Conservation (phyloP, 2,329 filamentous ascomycete species). For the Pestalotiopsis sp. region DNA sequence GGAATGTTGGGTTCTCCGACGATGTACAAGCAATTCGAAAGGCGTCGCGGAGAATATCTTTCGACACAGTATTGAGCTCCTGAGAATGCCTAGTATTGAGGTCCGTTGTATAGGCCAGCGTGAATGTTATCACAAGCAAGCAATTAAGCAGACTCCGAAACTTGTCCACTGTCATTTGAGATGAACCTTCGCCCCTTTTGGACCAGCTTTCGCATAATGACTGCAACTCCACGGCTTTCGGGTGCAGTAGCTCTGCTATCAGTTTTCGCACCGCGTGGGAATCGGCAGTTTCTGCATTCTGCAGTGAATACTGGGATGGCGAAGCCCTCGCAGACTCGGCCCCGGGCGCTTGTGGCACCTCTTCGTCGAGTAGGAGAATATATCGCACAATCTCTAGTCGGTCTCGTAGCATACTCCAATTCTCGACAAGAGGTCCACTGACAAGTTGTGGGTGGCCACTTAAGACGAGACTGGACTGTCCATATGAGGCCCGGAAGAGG, state of each 20-base stretch:
- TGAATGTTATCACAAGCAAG: constrained; percentile 45
- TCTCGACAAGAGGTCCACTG: constrained; percentile 52
- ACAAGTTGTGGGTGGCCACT: constrained; percentile 38
- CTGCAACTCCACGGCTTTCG: constrained; percentile 54
- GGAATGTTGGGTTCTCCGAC: constrained; percentile 47
- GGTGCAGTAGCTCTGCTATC: constrained; percentile 55
- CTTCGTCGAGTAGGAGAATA: constrained; percentile 53
- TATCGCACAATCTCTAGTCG: constrained; percentile 53
- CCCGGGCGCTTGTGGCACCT: neutral
- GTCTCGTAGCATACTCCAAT: constrained; percentile 47
- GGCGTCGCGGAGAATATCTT: constrained; percentile 42
- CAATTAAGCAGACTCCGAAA: constrained; percentile 56
- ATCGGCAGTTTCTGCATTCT: constrained; percentile 36
- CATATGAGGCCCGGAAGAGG: constrained; percentile 71
- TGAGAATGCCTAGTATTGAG: constrained; percentile 51
- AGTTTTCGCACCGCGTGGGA: constrained; percentile 51
- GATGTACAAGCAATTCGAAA: constrained; percentile 44
- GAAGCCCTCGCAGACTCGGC: neutral
- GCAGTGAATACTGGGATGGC: constrained; percentile 16
- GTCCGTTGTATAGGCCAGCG: constrained; percentile 50
- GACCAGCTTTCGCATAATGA: constrained; percentile 52
- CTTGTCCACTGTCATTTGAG: constrained; percentile 54
- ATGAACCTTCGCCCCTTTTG: constrained; percentile 45
- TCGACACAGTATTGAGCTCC: constrained; percentile 48
- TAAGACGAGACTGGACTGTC: constrained; percentile 41